A percentile compares a stretch with the other conserved stretches of the same genome.
These are phyloP conservation scores for Ophidiomyces ophidiicola DNA, from an alignment of 2,329 filamentous ascomycete species.

Conservation along the genomic window DNA sequence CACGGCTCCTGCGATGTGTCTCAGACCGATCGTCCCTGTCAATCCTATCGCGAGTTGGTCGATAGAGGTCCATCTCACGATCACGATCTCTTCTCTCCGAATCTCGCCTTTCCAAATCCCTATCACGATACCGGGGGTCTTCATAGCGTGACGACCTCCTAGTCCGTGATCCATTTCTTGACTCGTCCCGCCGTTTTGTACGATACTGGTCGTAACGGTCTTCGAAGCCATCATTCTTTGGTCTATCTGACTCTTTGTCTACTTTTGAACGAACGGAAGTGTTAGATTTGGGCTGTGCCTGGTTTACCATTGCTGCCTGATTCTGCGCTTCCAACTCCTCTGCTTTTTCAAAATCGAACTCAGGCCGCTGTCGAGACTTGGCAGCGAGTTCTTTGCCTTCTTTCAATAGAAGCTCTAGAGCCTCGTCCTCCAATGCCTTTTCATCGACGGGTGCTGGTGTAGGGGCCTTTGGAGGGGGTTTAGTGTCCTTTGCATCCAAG, in stretches of 20 bases:
- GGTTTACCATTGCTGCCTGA: conserved; percentile 2
- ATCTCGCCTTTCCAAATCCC: conserved; percentile 10
- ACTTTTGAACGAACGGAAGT: conserved; percentile 7
- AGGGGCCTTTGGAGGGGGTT: conserved; percentile 11
- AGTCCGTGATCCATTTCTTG: conserved; percentile 18
- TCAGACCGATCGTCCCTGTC: conserved; percentile 24
- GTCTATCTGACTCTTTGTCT: conserved; percentile 2
- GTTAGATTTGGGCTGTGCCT: not conserved
- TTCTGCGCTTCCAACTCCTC: conserved; percentile 32
- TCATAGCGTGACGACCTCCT: conserved; percentile 19
- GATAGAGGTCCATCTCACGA: conserved; percentile 15
- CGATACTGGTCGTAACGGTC: conserved; percentile 7
- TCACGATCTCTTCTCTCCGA: conserved; percentile 10
- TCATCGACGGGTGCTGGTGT: conserved; percentile 35
- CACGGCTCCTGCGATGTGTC: conserved; percentile 24
- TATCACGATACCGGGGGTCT: conserved; percentile 12
- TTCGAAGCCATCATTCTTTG: conserved; percentile 7
- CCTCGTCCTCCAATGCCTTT: conserved; percentile 44
- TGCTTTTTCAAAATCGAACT: conserved; percentile 40
- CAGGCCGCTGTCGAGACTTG: conserved; percentile 39
- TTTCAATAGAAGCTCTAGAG: conserved; percentile 41
- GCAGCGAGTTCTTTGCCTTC: conserved; percentile 45
- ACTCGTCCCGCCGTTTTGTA: conserved; percentile 21
- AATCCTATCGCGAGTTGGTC: conserved; percentile 14
- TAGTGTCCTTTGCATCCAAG: conserved; percentile 5